Base-by-base conservation (phyloP, 2,329 filamentous ascomycete genomes). In the Trichoderma asperellum region DNA sequence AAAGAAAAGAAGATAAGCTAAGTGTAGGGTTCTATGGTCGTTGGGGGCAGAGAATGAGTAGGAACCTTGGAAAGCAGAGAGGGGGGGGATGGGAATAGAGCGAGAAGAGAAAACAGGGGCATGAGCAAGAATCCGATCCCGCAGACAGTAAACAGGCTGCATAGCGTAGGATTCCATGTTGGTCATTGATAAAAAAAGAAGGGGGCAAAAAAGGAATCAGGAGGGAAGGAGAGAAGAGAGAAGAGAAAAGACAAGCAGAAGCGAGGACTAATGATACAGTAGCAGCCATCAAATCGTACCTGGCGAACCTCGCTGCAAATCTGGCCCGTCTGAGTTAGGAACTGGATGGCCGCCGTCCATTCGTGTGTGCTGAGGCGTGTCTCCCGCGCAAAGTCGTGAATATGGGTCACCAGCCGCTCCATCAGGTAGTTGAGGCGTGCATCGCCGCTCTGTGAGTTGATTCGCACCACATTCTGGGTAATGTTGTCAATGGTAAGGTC, bases 351-450 rank as follows among this genome's bases (percentile, higher is more conserved):
- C 0, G 85, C 81, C 87, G 90, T 90, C 92, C 91, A 94, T 81
- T 94, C 92, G 2, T 86, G 80, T 5, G 89, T 91, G 73, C 87
- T 91, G 34, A 94, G 84, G 55, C 91, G 82, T 0, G 91, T 93
- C 77, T 94, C 92, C 40, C 91, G 84, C 1, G 90, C 90, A 76
- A 93, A 92, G 77, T 93, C 90, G 78, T 94, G 92, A 0, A 94
- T 80, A 78, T 94, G 91, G 1, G 86, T 86, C 34, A 93, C 89
- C 1, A 93, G 84, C 7, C 89, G 82, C 73, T 92, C 88, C 68
- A 94, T 83, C 27, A 94, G 78, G 75, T 91, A 93, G 73, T 86
- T 89, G 67, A 91, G 79, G 16, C 91, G 85, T 7, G 83, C 79
- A 74, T 92, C 85, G 2, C 82, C 76, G 74, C 87, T 86, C 78